phyloP scores from a whole-genome alignment of 2,329 filamentous ascomycete genomes.

The Dothiorella sarmentorum region DNA sequence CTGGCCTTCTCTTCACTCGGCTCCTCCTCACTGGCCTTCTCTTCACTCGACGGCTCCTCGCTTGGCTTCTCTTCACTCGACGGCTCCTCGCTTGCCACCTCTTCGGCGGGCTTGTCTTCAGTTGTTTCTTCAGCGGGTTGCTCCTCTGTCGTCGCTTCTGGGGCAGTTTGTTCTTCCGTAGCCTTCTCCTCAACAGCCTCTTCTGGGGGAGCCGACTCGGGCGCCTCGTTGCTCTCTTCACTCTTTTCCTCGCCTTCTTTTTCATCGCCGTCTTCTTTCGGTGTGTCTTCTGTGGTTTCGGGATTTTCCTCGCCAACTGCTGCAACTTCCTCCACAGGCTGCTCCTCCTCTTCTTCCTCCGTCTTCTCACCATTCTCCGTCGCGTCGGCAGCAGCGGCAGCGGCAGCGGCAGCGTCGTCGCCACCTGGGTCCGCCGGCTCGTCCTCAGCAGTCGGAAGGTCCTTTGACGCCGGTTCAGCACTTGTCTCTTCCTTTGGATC shows the following conservation, averaged over 20 bases:
- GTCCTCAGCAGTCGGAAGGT: neutral
- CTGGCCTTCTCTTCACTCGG: neutral
- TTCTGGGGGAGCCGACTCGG: neutral
- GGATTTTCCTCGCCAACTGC: slow-evolving; percentile 19
- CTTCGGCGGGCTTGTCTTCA: neutral
- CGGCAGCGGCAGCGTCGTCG: neutral
- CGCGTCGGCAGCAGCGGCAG: neutral
- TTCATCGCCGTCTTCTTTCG: neutral
- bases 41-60: neutral
- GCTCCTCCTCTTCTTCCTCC: neutral
- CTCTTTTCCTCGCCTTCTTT: neutral
- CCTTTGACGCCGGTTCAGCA: slow-evolving; percentile 16
- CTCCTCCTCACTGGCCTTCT: neutral
- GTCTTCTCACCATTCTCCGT: neutral
- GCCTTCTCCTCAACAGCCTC: neutral
- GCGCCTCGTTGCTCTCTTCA: neutral
- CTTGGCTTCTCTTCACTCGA: neutral
- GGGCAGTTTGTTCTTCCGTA: neutral
- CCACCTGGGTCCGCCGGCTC: neutral
- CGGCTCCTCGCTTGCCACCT: neutral
- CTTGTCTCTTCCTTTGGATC: slow-evolving; percentile 8
- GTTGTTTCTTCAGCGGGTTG: slow-evolving; percentile 15
- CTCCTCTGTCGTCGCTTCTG: neutral
- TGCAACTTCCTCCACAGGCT: slow-evolving; percentile 24
- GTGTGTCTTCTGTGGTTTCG: neutral